Conservation (phyloP, 2,329 filamentous ascomycete genomes). For the Diplodia scrobiculata region DNA sequence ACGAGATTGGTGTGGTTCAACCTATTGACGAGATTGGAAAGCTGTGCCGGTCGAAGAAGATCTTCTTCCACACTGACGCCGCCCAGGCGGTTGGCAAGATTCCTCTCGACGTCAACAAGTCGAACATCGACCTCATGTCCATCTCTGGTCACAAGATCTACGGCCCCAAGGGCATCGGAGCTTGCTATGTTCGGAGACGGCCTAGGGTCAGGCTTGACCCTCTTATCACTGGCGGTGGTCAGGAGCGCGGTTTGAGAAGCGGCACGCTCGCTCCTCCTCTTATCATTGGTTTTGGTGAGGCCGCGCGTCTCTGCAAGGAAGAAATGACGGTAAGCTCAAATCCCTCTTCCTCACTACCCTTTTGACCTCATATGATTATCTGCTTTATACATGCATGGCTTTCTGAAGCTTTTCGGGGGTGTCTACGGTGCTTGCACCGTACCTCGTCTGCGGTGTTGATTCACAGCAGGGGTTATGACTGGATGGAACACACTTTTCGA, state of each 20-base stretch:
- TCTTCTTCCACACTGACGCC: conserved; percentile 97
- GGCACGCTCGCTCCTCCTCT: conserved; percentile 89
- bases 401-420: conserved; percentile 72
- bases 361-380: conserved; percentile 67
- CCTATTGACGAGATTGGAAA: conserved; percentile 90
- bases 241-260: conserved; percentile 91
- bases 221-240: conserved; percentile 92
- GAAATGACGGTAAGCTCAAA: conserved; percentile 78
- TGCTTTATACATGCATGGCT: conserved; percentile 84
- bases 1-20: conserved; percentile 99
- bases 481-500: conserved; percentile 20
- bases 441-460: conserved; percentile 46
- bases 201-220: conserved; percentile 93
- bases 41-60: conserved; percentile 84
- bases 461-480: conserved; percentile 69
- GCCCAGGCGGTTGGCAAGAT: conserved; percentile 99
- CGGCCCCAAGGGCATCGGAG: conserved; percentile 93
- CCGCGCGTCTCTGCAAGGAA: conserved; percentile 84
- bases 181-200: conserved; percentile 90
- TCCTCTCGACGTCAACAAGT: conserved; percentile 90
- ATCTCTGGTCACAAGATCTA: conserved; percentile 99
- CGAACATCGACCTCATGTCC: conserved; percentile 98
- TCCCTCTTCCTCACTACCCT: conserved; percentile 31
- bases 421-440: conserved; percentile 41
- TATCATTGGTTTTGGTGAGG: conserved; percentile 91